Evolutionary conservation across 2,329 filamentous ascomycete genomes (phyloP), one percentile per base, ranked within the genome.

Genomic region (Stachybotrys chartarum): DNA sequence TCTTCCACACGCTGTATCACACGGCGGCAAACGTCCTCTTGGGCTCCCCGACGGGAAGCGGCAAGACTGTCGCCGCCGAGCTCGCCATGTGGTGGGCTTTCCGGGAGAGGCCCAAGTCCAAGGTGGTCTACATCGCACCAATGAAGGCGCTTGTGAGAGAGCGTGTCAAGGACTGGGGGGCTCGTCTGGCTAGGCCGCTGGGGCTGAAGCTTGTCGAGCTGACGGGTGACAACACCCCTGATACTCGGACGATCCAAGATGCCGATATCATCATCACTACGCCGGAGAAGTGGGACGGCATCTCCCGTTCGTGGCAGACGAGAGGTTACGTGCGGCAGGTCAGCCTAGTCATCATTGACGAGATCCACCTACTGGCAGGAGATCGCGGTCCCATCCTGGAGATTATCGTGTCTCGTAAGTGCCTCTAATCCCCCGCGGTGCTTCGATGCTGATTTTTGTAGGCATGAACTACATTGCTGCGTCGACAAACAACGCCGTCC

Each of bases 51-150:
- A 99, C 95, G 0, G 94, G 94, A 56, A 96, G 91, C 78, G 94
- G 94, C 56, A 99, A 99, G 77, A 99, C 95, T 0, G 89, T 99
- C 46, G 94, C 95, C 17, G 91, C 90, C 51, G 94, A 99, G 68
- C 75, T 99, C 58, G 92, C 95, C 30, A 97, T 99, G 93, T 99
- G 95, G 95, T 97, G 92, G 91, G 93, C 94, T 3, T 97, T 99
- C 74, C 85, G 92, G 14, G 92, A 97, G 68, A 87, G 88, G 52
- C 94, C 94, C 1, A 91, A 92, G 4, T 96, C 91, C 4, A 99
- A 99, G 74, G 92, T 99, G 2, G 94, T 99, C 12, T 99, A 99
- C 70, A 97, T 99, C 67, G 94, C 94, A 2, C 95, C 95, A 0
- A 99, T 99, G 95, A 99, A 99, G 72, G 95, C 95, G 0, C 84